Evolutionary conservation across 257 asterid genomes (phyloP), one percentile per base, ranked within the genome.

Genomic region (Striga asiatica): DNA sequence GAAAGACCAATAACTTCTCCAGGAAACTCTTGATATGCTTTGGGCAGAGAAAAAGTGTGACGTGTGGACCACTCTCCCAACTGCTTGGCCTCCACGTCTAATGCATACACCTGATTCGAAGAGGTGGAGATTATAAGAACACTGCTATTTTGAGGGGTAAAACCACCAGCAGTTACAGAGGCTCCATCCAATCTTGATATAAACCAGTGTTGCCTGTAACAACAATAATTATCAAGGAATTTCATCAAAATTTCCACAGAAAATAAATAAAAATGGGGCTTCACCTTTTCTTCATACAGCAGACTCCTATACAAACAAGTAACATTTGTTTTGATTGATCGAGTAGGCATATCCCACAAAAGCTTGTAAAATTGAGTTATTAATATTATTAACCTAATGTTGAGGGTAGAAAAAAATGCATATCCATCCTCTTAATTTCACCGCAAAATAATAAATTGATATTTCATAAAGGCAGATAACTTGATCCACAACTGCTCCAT

Each of bases 1-100:
- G 99, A 80, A 42, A 92, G 80, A 45, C 99, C 99, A 41, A 83
- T 85, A 41, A 92, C 99, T 74, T 84, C 99, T 54, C 99, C 99
- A 35, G 99, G 97, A 80, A 92, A 88, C 67, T 92, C 99, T 71
- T 81, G 97, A 62, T 77, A 92, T 67, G 87, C 78, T 72, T 74
- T 81, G 8, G 99, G 97, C 63, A 92, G 76, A 45, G 86, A 74
- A 71, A 74, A 83, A 1, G 99, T 81, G 50, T 88, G 75, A 24
- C 56, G 71, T 78, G 50, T 76, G 50, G 99, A 92, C 99, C 97
- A 92, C 62, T 88, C 94, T 29, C 97, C 94, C 73, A 92, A 60
- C 67, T 85, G 82, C 63, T 92, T 88, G 50, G 97, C 88, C 67
- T 92, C 99, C 68, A 92, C 99, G 67, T 92, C 97, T 17, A 92